Evolutionary conservation across 1,139 yeast species (phyloP), one percentile per base, ranked within the genome.

Genomic region (Blastobotrys ciferrii): DNA sequence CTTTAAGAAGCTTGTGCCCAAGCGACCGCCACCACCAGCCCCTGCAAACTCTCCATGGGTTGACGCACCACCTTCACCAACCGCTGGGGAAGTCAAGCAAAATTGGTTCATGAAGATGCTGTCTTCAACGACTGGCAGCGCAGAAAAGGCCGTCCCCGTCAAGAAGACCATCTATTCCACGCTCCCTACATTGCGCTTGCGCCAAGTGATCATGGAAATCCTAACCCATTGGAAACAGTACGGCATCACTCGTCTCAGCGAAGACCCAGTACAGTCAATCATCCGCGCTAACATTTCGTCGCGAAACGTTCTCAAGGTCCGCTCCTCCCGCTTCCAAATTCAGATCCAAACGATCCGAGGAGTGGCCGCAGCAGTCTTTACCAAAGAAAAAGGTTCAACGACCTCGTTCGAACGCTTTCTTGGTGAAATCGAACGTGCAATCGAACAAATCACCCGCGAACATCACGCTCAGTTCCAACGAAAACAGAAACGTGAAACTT

Each of bases 21-120:
- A 51, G 20, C 46, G 56, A 35, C 55, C 58, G 14, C 59, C 60
- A 6, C 59, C 60, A 3, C 43, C 47, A 3, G 42, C 36, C 6
- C 43, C 47, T 4, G 35, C 31, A 3, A 6, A 18, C 7, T 28
- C 37, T 7, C 35, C 32, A 15, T 30, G 32, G 43, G 37, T 41
- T 4, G 45, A 32, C 14, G 32, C 35, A 5, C 52, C 57, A 2
- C 55, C 55, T 9, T 56, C 59, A 14, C 35, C 47, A 9, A 32
- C 48, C 14, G n/a, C 56, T 32, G 43, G 51, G 32, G 64, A 65
- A 54, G 55, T 62, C 52, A 60, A 59, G 49, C 72, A 69, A 55
- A 68, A 66, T 49, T 69, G 73, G 73, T 66, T 69, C 55, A 62
- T 69, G 67, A 68, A 67, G 53, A 58, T 69, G 57, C 58, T 69